Evolutionary conservation across 2,329 filamentous ascomycete genomes (phyloP), one percentile per base, ranked within the genome.

Genomic region (Botryotinia narcissicola): DNA sequence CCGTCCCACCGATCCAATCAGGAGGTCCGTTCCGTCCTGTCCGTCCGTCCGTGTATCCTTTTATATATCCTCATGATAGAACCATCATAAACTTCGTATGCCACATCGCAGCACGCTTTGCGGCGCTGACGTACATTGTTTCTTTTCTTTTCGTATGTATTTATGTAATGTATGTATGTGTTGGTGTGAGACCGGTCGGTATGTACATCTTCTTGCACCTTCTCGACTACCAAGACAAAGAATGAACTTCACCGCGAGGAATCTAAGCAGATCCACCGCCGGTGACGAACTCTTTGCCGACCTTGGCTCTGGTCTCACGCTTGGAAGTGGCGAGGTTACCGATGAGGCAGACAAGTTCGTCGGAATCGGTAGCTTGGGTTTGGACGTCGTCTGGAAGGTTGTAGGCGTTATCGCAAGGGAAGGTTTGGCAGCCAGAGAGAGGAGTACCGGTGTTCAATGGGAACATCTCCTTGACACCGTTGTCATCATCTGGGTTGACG

Each of bases 391-490:
- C 85, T 16, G 83, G 78, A 25, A 83, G 80, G 81, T 85, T 87
- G 84, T 90, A 90, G 74, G 81, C 84, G 75, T 86, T 88, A 79
- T 82, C 75, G 82, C 87, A 89, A 66, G 86, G 86, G 83, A 86
- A 88, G 16, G 76, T 73, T 70, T 83, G 80, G 81, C 87, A 89
- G 60, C 87, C 87, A 32, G 86, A 88, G 78, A 84, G 81, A 78
- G 84, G 74, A 12, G 75, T 75, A 76, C 82, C 78, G 73, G 75
- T 59, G 70, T 71, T 78, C 72, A 79, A 80, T 42, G 87, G 87
- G 82, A 82, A 88, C 80, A 89, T 84, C 82, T 85, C 81, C 84
- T 89, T 87, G 78, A 89, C 84, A 77, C 86, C 86, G 75, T 85
- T 73, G 76, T 81, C 77, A 80, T 89, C 87, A 57, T 79, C 78